These are phyloP conservation scores for Rasamsonia emersonii DNA, from an alignment of 2,329 filamentous ascomycete species.

Conservation along the genomic window DNA sequence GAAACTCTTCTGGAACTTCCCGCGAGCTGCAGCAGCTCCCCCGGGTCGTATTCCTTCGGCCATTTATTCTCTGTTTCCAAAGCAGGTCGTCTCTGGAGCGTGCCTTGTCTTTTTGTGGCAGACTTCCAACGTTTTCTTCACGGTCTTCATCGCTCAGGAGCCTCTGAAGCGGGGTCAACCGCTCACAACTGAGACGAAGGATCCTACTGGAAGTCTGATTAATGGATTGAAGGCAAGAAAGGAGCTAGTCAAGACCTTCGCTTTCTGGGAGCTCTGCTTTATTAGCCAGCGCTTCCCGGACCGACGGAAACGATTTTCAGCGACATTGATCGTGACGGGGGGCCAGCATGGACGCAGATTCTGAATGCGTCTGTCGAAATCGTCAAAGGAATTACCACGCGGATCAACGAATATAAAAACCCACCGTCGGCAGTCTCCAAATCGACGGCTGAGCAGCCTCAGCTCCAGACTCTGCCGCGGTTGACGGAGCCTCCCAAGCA, in stretches of 20 bases:
- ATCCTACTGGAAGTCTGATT: conserved; percentile 82
- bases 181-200: conserved; percentile 74
- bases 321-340: conserved; percentile 75
- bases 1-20: conserved; percentile 65
- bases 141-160: conserved; percentile 67
- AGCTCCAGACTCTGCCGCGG: conserved; percentile 40
- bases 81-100: conserved; percentile 53
- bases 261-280: conserved; percentile 80
- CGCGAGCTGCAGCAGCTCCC: conserved; percentile 56
- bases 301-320: conserved; percentile 76
- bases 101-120: conserved; percentile 69
- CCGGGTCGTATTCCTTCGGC: conserved; percentile 49
- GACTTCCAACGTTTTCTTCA: conserved; percentile 66
- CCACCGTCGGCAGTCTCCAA: conserved; percentile 25
- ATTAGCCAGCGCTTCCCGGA: conserved; percentile 67
- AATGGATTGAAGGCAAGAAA: conserved; percentile 80
- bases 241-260: conserved; percentile 67
- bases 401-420: conserved; percentile 56
- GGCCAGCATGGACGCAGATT: conserved; percentile 74
- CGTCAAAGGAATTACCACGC: conserved; percentile 57
- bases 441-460: conserved; percentile 36
- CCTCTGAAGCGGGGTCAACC: conserved; percentile 79
- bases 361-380: conserved; percentile 60
- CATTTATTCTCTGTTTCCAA: conserved; percentile 47
- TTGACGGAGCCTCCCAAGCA: conserved; percentile 42